Conservation (phyloP, 441 rosid genomes). For the Aleurites moluccanus region DNA sequence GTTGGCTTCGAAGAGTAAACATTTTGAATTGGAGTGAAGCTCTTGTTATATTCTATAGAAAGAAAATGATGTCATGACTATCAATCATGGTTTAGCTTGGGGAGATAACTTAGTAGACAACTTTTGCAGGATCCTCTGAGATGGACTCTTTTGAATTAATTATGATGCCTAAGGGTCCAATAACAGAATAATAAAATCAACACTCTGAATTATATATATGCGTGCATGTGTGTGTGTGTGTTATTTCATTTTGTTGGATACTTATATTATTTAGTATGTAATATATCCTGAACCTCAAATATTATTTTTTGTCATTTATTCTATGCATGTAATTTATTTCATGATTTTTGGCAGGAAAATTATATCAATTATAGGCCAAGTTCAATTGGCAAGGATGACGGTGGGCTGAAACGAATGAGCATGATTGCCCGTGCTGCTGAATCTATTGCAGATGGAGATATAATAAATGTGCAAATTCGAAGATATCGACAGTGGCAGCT, state of each 20-base stretch:
- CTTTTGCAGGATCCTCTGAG: background rate
- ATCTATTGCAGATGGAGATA: conserved; percentile 90
- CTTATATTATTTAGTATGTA: background rate
- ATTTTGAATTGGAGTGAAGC: background rate
- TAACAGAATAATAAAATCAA: background rate
- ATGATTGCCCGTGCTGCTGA: conserved; percentile 90
- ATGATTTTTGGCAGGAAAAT: conserved; percentile 71
- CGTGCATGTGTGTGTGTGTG: background rate
- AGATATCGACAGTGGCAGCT: conserved; percentile 98
- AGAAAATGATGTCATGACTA: background rate
- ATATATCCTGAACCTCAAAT: background rate
- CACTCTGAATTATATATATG: background rate
- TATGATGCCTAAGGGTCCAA: background rate
- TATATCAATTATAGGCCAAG: conserved; percentile 85
- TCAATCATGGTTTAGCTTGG: background rate
- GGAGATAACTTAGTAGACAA: background rate
- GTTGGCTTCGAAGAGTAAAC: background rate
- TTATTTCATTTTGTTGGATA: background rate
- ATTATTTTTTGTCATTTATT: background rate
- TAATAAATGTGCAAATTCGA: conserved; percentile 90
- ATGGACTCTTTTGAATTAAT: background rate
- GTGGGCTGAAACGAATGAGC: conserved; percentile 69
- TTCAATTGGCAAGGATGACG: conserved; percentile 69
- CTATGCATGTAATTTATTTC: background rate
- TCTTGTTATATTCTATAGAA: background rate